phyloP scores from a whole-genome alignment of 371 early-diverging fungal genomes.

The Mucor velutinosus region DNA sequence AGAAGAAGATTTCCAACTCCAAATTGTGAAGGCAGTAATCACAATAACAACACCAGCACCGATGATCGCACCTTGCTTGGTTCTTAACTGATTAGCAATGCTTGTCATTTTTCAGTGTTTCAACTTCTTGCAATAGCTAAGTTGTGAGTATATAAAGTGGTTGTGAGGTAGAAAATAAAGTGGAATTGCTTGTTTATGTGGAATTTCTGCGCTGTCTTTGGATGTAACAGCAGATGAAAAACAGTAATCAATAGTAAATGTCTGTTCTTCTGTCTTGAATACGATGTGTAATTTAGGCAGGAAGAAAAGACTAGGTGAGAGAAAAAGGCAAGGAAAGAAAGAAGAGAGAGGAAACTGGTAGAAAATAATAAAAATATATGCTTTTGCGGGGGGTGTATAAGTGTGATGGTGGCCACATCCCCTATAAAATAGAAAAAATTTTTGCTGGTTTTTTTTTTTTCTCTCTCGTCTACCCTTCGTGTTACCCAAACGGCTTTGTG shows the following conservation, averaged over 20 bases:
- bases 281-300: background rate
- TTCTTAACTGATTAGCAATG: slow-evolving; percentile 8
- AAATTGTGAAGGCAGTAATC: background rate
- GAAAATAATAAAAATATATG: background rate
- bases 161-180: background rate
- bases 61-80: background rate
- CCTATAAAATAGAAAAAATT: background rate
- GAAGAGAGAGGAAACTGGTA: background rate
- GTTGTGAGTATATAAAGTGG: background rate
- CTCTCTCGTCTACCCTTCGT: background rate
- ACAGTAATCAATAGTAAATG: background rate
- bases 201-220: background rate
- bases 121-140: background rate
- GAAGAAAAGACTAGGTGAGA: background rate
- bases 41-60: slow-evolving; percentile 6
- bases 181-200: background rate
- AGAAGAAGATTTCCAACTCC: slow-evolving; percentile 2
- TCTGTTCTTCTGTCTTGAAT: background rate
- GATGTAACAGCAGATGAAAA: background rate
- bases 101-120: background rate
- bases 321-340: background rate
- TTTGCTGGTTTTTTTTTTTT: background rate
- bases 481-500: background rate
- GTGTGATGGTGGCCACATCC: background rate
- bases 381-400: slow-evolving; percentile 6